Evolutionary conservation across 75 land plant genomes (phyloP), one percentile per base, ranked within the genome.

Genomic region (Pinus tabuliformis): DNA sequence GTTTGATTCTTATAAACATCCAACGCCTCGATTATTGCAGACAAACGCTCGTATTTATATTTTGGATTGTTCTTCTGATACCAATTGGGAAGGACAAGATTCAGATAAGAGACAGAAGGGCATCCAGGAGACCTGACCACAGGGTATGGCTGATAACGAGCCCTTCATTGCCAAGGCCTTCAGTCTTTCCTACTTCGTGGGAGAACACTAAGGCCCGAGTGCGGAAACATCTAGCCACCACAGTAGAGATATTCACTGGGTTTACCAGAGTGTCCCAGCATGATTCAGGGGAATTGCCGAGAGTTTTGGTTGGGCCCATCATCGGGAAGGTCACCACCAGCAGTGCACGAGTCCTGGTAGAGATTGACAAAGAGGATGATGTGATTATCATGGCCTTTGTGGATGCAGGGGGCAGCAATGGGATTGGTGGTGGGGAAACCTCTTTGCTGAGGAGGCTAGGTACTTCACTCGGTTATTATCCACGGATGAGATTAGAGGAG

Each of bases 291-390:
- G 72, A 36, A 11, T 78, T 81, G 56, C 83, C 84, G 14, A 70
- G 75, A 49, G 78, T 83, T 56, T 28, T 82, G 59, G 81, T 85
- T n/a, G 87, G 86, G 15, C 87, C 87, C 21, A 81, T 85, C 7
- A 85, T 85, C 59, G 87, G 87, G 60, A 79, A 84, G 52, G 87
- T 85, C 22, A 83, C 84, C 20, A 59, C 28, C 13, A 70, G 70
- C 3, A 75, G 77, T 18, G 87, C 86, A 62, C 81, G 87, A 17
- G 72, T 85, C 36, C 71, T 85, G 26, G 37, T 85, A 3, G 87
- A 85, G 65, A 62, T 79, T 18, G 62, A 75, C 36, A 73, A 54
- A 54, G 42, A 60, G 13, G 65, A 81, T 0, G 45, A 28, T 24
- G 49, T 85, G 54, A 63, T 16, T 52, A 54, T 73, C 56, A 60